A percentile compares a stretch with the other conserved stretches of the same genome.
These are phyloP conservation scores for Russula virescens DNA, from an alignment of 768 basidiomycete genomes.

Conservation along the genomic window DNA sequence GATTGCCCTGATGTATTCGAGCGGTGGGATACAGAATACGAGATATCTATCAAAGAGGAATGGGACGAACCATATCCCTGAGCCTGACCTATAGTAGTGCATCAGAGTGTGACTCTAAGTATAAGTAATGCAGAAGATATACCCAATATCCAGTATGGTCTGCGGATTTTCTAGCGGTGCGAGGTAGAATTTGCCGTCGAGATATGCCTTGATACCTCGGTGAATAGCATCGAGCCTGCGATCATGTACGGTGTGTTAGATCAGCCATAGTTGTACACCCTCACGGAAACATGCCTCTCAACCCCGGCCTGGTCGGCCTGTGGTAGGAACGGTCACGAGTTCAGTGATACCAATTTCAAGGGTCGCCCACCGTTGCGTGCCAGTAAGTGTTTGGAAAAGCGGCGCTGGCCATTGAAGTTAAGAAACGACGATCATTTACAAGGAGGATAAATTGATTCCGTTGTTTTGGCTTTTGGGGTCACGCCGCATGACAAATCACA, in stretches of 20 bases:
- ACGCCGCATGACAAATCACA: no score
- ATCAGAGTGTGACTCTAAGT: neutral
- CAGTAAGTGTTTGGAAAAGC: neutral
- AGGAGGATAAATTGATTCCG: no score
- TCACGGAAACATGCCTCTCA: slow-evolving; percentile 1
- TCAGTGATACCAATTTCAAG: neutral
- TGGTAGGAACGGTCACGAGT: no score
- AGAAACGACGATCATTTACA: no score
- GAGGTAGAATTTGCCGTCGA: slow-evolving; percentile 20
- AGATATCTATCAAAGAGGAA: neutral
- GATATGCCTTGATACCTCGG: slow-evolving; percentile 24
- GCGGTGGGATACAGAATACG: no score
- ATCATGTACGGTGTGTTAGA: no score
- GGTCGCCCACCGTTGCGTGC: slow-evolving; percentile 9
- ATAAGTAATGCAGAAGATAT: slow-evolving; percentile 3
- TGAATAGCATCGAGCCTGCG: slow-evolving; percentile 28
- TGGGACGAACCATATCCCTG: slow-evolving; percentile 12
- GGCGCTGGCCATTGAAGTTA: neutral
- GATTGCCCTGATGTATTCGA: slow-evolving; percentile 25
- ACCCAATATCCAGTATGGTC: slow-evolving; percentile 29
- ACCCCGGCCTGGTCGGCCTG: slow-evolving; percentile 9
- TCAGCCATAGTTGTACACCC: neutral
- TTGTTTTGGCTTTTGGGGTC: no score
- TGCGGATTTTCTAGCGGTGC: slow-evolving; percentile 23
- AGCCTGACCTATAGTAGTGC: slow-evolving; percentile 4